Evolutionary conservation across 257 asterid species (phyloP).

Genomic region (Primulina huaijiensis): DNA sequence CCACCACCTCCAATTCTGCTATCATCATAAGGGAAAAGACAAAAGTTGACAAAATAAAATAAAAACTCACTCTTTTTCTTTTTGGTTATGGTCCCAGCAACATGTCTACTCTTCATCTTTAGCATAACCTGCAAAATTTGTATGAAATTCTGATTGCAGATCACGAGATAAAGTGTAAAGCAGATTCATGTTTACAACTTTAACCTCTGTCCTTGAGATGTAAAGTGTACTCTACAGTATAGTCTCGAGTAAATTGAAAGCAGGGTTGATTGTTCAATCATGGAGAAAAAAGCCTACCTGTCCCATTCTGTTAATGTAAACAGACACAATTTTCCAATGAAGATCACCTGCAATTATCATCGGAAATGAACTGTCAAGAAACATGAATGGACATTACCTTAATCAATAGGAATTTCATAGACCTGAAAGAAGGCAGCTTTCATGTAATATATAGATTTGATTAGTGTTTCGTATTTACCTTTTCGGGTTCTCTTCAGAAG

Average conservation of each 20-base stretch:
- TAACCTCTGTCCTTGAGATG: conserved; percentile 22
- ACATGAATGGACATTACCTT: not conserved
- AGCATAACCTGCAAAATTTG: conserved; percentile 50
- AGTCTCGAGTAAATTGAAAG: not conserved
- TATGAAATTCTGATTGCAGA: conserved; percentile 28
- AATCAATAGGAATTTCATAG: not conserved
- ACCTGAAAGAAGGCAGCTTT: not conserved
- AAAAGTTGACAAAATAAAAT: conserved; percentile 24
- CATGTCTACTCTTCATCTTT: conserved; percentile 95
- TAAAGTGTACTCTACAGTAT: conserved; percentile 1
- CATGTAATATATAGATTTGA: not conserved
- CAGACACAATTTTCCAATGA: conserved; percentile 95
- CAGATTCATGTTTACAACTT: conserved; percentile 29
- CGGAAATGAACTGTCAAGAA: conserved; percentile 6
- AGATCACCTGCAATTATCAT: conserved; percentile 73
- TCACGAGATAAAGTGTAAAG: conserved; percentile 30
- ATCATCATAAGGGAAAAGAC: conserved; percentile 48
- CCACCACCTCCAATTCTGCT: conserved; percentile 57
- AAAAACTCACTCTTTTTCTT: conserved; percentile 92
- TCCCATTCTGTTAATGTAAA: conserved; percentile 74
- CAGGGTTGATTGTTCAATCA: conserved; percentile 30
- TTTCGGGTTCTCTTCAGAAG: conserved; percentile 84
- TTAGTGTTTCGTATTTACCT: conserved; percentile 37
- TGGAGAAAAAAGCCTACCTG: conserved; percentile 51
- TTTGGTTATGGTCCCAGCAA: conserved; percentile 96